These are phyloP conservation scores for Diplodia scrobiculata DNA, from an alignment of 2,329 filamentous ascomycete species.

Conservation along the genomic window DNA sequence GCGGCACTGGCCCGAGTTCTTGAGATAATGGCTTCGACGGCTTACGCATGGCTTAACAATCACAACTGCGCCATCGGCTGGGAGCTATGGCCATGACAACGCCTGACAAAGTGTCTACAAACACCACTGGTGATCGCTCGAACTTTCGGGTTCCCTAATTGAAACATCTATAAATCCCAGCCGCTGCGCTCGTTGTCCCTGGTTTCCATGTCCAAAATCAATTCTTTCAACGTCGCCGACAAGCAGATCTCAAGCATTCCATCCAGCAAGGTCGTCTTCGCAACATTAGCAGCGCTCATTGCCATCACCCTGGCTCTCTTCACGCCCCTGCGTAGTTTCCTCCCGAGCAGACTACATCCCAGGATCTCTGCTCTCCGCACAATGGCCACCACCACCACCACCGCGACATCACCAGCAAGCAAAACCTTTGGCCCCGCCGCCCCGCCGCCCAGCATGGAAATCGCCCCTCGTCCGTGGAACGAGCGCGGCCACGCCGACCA, in stretches of 20 bases:
- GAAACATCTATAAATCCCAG: not conserved
- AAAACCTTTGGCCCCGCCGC: slow-evolving; percentile 13
- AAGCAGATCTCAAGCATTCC: not conserved
- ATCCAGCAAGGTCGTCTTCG: slow-evolving; percentile 10
- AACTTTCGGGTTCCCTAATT: not conserved
- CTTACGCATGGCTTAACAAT: too few relatives aligned
- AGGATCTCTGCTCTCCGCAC: slow-evolving; percentile 39
- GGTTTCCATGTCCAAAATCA: slow-evolving; percentile 3
- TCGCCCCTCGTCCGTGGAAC: slow-evolving; percentile 71
- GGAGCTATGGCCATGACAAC: too few relatives aligned
- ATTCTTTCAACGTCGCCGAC: not conserved
- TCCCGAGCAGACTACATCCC: slow-evolving; percentile 40
- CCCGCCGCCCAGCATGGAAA: slow-evolving; percentile 54
- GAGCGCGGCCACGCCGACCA: slow-evolving; percentile 76
- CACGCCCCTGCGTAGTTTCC: slow-evolving; percentile 43
- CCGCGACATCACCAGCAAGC: slow-evolving; percentile 28
- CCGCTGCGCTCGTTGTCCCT: not conserved
- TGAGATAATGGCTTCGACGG: too few relatives aligned
- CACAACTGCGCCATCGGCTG: too few relatives aligned
- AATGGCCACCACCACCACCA: slow-evolving; percentile 43
- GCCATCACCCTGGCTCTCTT: slow-evolving; percentile 53
- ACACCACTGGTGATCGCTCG: not conserved
- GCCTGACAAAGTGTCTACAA: not conserved
- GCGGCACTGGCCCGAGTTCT: too few relatives aligned
- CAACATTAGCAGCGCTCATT: slow-evolving; percentile 41